Base-by-base conservation (phyloP, 108 stramenopile genomes). In the Mayamaea pseudoterrestris region DNA sequence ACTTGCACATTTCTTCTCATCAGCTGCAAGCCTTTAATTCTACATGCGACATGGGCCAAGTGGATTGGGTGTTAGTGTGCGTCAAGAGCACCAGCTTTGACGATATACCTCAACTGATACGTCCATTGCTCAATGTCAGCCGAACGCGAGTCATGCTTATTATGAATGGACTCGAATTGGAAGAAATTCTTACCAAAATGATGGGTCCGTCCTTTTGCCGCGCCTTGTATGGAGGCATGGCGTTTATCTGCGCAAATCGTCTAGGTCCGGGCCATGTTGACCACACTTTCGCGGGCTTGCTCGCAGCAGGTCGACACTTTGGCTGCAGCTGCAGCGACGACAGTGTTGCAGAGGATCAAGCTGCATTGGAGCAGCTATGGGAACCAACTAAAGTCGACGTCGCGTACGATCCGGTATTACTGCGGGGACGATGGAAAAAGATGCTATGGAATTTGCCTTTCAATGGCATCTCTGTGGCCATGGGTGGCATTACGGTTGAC, bases 401-500 rank as follows among this genome's bases (percentile, higher is more conserved):
- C 22, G 57, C 48, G 16, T 81, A 63, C 31, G 81, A 88, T 47
- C 41, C 47, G 24, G 72, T 71, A 39, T 44, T 88, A 13, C 47
- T 75, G 3, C 36, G 69, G 9, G 86, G 78, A 0, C 37, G 86
- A 51, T 92, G 90, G 90, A 73, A 61, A 54, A 92, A 92, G 45
- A 65, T 54, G 37, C 43, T 74, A n/a, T 92, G 83, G 83, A 92
- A 92, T 58, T 45, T 88, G 13, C 90, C 90, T 6, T 92, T 85
- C 53, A 84, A 78, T 63, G 85, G 85, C 2, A 75, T 92, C 29
- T 70, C 67, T 17, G 83, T 87, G 2, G 83, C 85, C 13, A 83
- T 92, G 85, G 80, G 80, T 42, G 90, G 90, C 8, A 78, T 88
- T 20, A 85, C 85, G 13, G 66, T 85, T 18, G 90, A 92, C 50